These are phyloP conservation scores for Isatis tinctoria DNA, from an alignment of 345 rosid species.

Conservation along the genomic window DNA sequence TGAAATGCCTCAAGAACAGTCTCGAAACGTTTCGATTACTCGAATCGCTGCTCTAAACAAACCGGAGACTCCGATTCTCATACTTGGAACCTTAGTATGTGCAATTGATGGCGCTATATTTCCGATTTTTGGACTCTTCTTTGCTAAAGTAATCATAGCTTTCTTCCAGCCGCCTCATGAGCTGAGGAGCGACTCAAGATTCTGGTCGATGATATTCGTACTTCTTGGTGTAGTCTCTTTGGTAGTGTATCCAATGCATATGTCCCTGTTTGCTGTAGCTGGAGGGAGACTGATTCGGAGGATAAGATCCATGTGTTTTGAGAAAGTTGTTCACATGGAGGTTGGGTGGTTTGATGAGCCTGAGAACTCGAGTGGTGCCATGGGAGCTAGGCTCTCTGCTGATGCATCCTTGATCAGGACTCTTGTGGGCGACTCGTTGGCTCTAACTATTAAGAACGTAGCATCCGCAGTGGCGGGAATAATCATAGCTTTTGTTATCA, in stretches of 20 bases:
- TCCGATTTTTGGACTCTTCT: conserved; percentile 45
- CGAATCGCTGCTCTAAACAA: conserved; percentile 58
- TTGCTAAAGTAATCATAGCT: conserved; percentile 45
- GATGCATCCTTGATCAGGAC: conserved; percentile 57
- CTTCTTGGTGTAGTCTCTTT: conserved; percentile 42
- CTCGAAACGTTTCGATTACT: conserved; percentile 33
- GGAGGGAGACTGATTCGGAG: conserved; percentile 52
- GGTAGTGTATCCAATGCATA: conserved; percentile 35
- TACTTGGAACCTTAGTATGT: conserved; percentile 49
- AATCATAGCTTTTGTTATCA: conserved; percentile 51
- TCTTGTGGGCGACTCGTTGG: conserved; percentile 60
- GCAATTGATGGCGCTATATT: conserved; percentile 39
- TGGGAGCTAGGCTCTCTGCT: conserved; percentile 67
- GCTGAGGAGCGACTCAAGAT: conserved; percentile 40
- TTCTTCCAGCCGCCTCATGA: conserved; percentile 49
- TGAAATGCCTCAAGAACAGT: not conserved
- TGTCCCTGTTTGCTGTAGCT: conserved; percentile 57
- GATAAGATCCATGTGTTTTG: conserved; percentile 52
- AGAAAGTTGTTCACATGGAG: conserved; percentile 68
- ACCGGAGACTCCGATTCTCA: conserved; percentile 56
- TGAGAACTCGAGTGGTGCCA: conserved; percentile 58
- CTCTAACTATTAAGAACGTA: conserved; percentile 39
- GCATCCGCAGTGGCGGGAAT: conserved; percentile 47
- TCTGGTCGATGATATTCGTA: conserved; percentile 53
- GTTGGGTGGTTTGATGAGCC: conserved; percentile 71